Percentiles rank a stretch among this genome's conserved stretches.
Evolutionary conservation across 108 stramenopile species (phyloP).

Genomic region (Epithemia pelagica): DNA sequence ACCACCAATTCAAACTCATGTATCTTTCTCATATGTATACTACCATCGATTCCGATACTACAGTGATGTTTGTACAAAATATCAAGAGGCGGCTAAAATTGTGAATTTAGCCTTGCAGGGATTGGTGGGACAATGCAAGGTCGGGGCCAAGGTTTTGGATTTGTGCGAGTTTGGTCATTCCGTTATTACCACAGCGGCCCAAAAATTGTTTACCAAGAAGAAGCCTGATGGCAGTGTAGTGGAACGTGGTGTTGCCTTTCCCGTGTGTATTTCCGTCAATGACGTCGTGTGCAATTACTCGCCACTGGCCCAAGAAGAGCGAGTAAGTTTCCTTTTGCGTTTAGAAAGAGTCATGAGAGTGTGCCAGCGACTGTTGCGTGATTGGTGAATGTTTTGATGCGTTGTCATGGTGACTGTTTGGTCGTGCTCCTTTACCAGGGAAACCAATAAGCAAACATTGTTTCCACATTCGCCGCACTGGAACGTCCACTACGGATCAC

Average conservation of each 20-base stretch:
- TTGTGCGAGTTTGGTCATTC: constrained; percentile 85
- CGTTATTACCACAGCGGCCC: constrained; percentile 55
- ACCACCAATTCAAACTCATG: too few species aligned
- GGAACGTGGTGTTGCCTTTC: constrained; percentile 97
- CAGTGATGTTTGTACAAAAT: constrained; percentile 96
- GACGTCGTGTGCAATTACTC: constrained; percentile 96
- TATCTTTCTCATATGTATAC: background rate
- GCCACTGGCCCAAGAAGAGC: constrained; percentile 86
- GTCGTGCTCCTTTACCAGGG: too few species aligned
- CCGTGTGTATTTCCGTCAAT: constrained; percentile 98
- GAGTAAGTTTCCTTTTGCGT: constrained; percentile 38
- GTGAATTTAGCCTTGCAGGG: constrained; percentile 89
- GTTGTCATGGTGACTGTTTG: too few species aligned
- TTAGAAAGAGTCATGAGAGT: too few species aligned
- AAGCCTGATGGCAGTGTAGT: constrained; percentile 61
- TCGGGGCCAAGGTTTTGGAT: constrained; percentile 89
- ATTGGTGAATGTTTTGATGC: background rate
- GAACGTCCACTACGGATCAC: too few species aligned
- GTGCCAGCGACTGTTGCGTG: background rate
- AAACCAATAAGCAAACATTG: too few species aligned
- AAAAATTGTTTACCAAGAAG: constrained; percentile 81
- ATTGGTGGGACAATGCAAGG: constrained; percentile 76
- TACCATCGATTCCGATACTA: background rate
- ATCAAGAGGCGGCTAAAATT: constrained; percentile 98
- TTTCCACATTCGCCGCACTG: too few species aligned